Evolutionary conservation across 768 basidiomycete species (phyloP).

Genomic region (Solioccasus polychromus): DNA sequence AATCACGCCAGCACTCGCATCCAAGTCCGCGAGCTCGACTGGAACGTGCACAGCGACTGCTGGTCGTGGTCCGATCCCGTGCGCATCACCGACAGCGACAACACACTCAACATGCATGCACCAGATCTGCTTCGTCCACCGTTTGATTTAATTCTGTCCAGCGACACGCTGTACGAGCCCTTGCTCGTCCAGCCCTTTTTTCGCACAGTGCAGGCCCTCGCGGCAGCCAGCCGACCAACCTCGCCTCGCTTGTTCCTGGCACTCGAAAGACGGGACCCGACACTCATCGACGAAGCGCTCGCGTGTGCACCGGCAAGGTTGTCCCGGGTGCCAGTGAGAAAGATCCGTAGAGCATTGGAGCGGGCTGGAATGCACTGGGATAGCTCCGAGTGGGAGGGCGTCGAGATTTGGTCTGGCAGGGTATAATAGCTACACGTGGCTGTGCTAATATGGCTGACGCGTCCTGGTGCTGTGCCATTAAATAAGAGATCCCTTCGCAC

Average conservation of each 20-base stretch:
- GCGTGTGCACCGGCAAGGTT: constrained; percentile 56
- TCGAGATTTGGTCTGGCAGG: constrained; percentile 67
- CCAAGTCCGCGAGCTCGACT: constrained; percentile 66
- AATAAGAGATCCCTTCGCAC: too few relatives aligned
- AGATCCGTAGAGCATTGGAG: constrained; percentile 58
- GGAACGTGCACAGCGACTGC: constrained; percentile 52
- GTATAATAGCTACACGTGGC: constrained; percentile 13
- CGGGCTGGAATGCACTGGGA: constrained; percentile 59
- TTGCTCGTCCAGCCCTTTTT: constrained; percentile 68
- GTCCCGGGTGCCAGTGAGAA: constrained; percentile 55
- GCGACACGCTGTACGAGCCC: constrained; percentile 76
- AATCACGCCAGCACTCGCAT: constrained; percentile 44
- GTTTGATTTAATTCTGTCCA: constrained; percentile 75
- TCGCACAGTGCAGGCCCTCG: constrained; percentile 58
- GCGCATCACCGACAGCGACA: constrained; percentile 36
- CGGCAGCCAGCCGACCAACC: constrained; percentile 18
- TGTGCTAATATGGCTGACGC: constrained; percentile 30
- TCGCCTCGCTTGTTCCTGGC: constrained; percentile 40
- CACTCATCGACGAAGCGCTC: constrained; percentile 57
- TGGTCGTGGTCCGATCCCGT: constrained; percentile 51
- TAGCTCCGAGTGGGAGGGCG: constrained; percentile 71
- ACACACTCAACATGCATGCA: constrained; percentile 15
- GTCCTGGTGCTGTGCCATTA: constrained; percentile 30
- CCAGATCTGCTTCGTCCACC: constrained; percentile 43
- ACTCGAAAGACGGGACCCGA: constrained; percentile 76